Evolutionary conservation across 352 stramenopile species (phyloP).

Genomic region (Globisporangium spinosum): DNA sequence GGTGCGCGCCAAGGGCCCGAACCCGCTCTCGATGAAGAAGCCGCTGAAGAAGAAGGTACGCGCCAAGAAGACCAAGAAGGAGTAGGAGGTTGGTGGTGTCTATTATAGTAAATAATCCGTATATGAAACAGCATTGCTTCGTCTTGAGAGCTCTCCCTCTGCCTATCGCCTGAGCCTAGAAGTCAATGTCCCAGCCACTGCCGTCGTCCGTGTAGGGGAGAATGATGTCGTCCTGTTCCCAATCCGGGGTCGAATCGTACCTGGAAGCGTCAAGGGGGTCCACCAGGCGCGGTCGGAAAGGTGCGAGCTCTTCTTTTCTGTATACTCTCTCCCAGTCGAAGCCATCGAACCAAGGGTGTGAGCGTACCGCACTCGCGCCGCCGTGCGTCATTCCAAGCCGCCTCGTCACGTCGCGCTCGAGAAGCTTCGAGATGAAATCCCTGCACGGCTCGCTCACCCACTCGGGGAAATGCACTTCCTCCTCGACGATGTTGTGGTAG

Average conservation of each 20-base stretch:
- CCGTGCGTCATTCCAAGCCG: slow-evolving; percentile 87
- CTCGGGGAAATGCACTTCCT: slow-evolving; percentile 88
- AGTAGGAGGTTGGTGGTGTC: slow-evolving; percentile 1
- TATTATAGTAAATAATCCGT: background rate
- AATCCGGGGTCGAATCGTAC: slow-evolving; percentile 71
- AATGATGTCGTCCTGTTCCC: slow-evolving; percentile 32
- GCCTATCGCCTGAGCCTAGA: slow-evolving; percentile 34
- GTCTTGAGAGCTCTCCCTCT: background rate
- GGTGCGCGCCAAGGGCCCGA: slow-evolving; percentile 63
- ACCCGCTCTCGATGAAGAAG: slow-evolving; percentile 79
- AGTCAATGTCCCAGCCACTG: slow-evolving; percentile 78
- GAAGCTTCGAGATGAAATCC: slow-evolving; percentile 89
- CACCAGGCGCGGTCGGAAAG: slow-evolving; percentile 87
- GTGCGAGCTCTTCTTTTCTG: slow-evolving; percentile 84
- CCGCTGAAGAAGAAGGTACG: slow-evolving; percentile 74
- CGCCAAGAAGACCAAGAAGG: slow-evolving; percentile 64
- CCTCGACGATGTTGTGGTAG: slow-evolving; percentile 95
- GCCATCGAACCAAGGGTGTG: slow-evolving; percentile 88
- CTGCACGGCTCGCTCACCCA: slow-evolving; percentile 54
- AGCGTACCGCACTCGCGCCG: slow-evolving; percentile 84
- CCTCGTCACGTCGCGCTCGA: slow-evolving; percentile 84
- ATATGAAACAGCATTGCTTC: background rate
- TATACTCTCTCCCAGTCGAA: slow-evolving; percentile 87
- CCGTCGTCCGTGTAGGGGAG: slow-evolving; percentile 57
- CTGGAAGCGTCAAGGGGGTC: slow-evolving; percentile 89